Base-by-base conservation (phyloP, 192 early-diverging fungal species). In the Rhizophlyctis rosea region DNA sequence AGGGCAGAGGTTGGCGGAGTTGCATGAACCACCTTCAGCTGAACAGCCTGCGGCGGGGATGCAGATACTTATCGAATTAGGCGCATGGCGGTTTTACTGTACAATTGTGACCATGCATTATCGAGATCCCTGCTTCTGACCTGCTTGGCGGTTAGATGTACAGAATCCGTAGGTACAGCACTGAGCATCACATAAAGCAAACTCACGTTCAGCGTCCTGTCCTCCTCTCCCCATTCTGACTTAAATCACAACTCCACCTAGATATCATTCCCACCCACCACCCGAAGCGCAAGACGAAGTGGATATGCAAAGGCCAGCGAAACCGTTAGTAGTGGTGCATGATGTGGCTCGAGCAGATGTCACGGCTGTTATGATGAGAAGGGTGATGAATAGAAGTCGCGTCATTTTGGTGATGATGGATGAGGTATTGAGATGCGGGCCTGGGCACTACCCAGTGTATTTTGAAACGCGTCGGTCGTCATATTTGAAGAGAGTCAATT, bases 1-100 rank as follows among this genome's bases (percentile, higher is more conserved):
- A 18, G 39, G 39, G 39, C 39, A 44, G 18, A 44, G 39, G 39
- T 44, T 44, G 39, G 39, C 39, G 39, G 39, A 44, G 39, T 44
- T 44, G 39, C 9, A 44, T 18, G 9, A 18, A 18, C 39, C 39
- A 18, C 39, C 39, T 7, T 18, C 39, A 18, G 9, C 39, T 13
- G 39, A 44, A 18, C 39, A 44, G 9, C 9, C 39, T 7, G 9
- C 39, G 39, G 39, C 18, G 7, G 39, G 39, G 39, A 44, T 44
- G 39, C 39, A 44, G 18, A 18, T 44, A 13, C n/a, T n/a, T n/a
- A n/a, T n/a, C n/a, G n/a, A n/a, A n/a, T n/a, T n/a, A n/a, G n/a
- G n/a, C n/a, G n/a, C n/a, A n/a, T n/a, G n/a, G n/a, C n/a, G n/a
- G n/a, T n/a, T n/a, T n/a, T n/a, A n/a, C n/a, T n/a, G n/a, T n/a